Percentiles rank a stretch among this genome's conserved stretches.
Evolutionary conservation across 352 stramenopile genomes (phyloP).

Genomic region (Phytophthora citrophthora): DNA sequence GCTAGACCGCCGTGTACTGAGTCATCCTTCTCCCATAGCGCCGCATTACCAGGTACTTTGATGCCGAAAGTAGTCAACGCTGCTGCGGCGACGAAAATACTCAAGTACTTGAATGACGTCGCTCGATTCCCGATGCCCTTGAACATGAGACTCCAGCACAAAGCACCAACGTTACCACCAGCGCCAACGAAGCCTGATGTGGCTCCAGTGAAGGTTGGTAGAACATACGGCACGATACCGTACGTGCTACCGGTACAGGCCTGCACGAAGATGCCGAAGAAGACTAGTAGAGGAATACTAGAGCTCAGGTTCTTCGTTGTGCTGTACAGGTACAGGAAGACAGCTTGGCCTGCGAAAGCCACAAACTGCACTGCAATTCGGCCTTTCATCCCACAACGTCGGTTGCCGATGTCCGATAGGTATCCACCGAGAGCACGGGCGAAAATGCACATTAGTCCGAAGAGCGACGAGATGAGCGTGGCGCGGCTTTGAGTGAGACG

Average conservation of each 20-base stretch:
- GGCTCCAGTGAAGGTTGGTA: slow-evolving; percentile 44
- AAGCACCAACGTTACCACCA: slow-evolving; percentile 56
- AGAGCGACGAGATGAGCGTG: slow-evolving; percentile 91
- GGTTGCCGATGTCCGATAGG: slow-evolving; percentile 82
- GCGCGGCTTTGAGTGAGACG: slow-evolving; percentile 46
- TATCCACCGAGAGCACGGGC: slow-evolving; percentile 87
- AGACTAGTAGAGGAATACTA: slow-evolving; percentile 82
- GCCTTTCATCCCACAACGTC: slow-evolving; percentile 85
- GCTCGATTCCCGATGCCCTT: slow-evolving; percentile 46
- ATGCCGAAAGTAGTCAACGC: slow-evolving; percentile 36
- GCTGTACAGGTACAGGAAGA: slow-evolving; percentile 88
- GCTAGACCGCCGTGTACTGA: slow-evolving; percentile 24
- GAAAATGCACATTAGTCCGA: slow-evolving; percentile 95
- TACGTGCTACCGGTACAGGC: slow-evolving; percentile 56
- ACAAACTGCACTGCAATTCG: slow-evolving; percentile 85
- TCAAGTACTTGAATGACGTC: slow-evolving; percentile 58
- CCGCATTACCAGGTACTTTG: slow-evolving; percentile 32
- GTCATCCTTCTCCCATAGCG: slow-evolving; percentile 32
- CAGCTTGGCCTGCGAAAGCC: slow-evolving; percentile 73
- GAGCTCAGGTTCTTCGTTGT: slow-evolving; percentile 46
- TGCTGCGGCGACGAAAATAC: slow-evolving; percentile 41
- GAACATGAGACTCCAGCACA: slow-evolving; percentile 66
- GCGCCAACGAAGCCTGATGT: slow-evolving; percentile 60
- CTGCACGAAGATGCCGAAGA: slow-evolving; percentile 91
- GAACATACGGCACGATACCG: slow-evolving; percentile 67